Conservation (phyloP, 2,329 filamentous ascomycete species). For the Elsinoe fawcettii region DNA sequence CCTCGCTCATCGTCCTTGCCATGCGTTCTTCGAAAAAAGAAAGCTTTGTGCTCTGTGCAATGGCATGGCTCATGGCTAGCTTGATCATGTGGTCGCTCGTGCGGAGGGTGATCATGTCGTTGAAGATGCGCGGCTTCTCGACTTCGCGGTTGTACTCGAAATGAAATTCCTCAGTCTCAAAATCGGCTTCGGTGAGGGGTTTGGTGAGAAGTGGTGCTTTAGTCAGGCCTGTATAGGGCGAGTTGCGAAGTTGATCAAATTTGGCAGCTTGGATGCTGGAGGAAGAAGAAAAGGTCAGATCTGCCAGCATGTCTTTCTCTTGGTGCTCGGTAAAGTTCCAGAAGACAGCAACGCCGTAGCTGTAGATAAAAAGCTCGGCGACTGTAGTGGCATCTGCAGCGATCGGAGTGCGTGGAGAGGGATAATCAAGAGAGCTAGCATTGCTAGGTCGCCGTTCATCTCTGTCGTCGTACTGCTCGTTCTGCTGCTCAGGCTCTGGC, state of each 20-base stretch:
- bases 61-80: constrained; percentile 92
- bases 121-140: constrained; percentile 84
- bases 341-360: constrained; percentile 94
- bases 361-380: constrained; percentile 95
- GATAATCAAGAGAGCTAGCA: constrained; percentile 36
- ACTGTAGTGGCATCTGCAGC: constrained; percentile 67
- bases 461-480: constrained; percentile 1
- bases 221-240: constrained; percentile 21
- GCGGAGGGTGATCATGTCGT: constrained; percentile 97
- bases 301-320: constrained; percentile 92
- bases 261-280: constrained; percentile 34
- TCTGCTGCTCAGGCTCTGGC: constrained; percentile 12
- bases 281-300: constrained; percentile 78
- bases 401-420: constrained; percentile 46
- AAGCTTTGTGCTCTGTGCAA: constrained; percentile 93
- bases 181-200: constrained; percentile 78
- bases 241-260: constrained; percentile 22
- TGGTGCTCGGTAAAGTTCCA: constrained; percentile 98
- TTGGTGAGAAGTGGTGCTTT: constrained; percentile 62
- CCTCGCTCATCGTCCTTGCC: constrained; percentile 86
- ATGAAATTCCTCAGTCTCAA: constrained; percentile 96
- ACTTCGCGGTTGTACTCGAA: constrained; percentile 91
- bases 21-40: constrained; percentile 95
- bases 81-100: constrained; percentile 99
- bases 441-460: constrained; percentile 23